These are phyloP conservation scores for Pseudonitzschia multiseries DNA, from an alignment of 108 stramenopile genomes.

Conservation along the genomic window DNA sequence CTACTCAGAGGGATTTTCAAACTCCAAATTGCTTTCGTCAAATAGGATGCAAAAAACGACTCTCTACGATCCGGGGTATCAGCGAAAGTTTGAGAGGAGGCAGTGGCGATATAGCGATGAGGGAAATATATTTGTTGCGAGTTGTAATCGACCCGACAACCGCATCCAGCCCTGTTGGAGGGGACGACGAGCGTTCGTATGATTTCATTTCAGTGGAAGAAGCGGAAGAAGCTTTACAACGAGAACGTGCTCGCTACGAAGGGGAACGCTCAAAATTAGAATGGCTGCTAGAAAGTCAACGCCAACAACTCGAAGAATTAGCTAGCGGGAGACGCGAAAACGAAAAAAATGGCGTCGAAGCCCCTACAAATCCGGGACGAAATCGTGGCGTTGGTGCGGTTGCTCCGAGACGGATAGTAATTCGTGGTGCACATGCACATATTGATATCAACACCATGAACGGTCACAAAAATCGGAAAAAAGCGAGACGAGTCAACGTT, in stretches of 20 bases:
- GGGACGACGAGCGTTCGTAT: slow-evolving; percentile 2
- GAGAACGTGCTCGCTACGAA: slow-evolving; percentile 16
- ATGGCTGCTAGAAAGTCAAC: slow-evolving; percentile 11
- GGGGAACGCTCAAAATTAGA: slow-evolving; percentile 5
- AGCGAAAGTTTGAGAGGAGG: background rate
- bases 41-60: background rate
- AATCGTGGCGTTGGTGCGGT: too few relatives aligned
- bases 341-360: background rate
- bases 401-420: background rate
- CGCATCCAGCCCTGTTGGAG: background rate
- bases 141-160: slow-evolving; percentile 6
- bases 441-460: background rate
- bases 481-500: background rate
- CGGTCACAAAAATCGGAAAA: background rate
- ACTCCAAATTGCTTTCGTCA: background rate
- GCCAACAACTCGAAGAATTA: slow-evolving; percentile 8
- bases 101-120: background rate
- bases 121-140: background rate
- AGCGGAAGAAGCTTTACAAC: slow-evolving; percentile 12
- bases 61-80: background rate
- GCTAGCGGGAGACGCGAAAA: background rate
- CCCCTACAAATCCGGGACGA: background rate
- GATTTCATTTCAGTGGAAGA: slow-evolving; percentile 21
- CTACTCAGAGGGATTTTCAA: slow-evolving; percentile 8
- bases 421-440: background rate